A percentile compares a stretch with the other conserved stretches of the same genome.
phyloP scores from a whole-genome alignment of 2,329 filamentous ascomycete genomes.

The Ophiocordyceps camponoti-floridani region DNA sequence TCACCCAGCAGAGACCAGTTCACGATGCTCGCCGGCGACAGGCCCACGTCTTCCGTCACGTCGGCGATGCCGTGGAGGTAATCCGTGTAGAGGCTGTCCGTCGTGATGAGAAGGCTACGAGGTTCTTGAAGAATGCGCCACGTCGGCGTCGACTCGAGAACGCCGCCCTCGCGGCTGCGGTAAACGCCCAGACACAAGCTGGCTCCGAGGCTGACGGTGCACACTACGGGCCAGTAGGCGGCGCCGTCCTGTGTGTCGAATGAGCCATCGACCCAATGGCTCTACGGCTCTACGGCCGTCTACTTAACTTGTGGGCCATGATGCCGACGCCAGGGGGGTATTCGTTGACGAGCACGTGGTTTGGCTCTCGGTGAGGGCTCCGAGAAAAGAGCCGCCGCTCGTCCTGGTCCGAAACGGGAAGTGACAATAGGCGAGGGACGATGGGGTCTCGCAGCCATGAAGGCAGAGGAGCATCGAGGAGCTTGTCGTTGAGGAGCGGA shows the following conservation, averaged over 20 bases:
- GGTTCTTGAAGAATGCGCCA: slow-evolving; percentile 65
- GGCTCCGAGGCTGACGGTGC: slow-evolving; percentile 72
- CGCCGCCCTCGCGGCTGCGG: slow-evolving; percentile 41
- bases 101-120: slow-evolving; percentile 61
- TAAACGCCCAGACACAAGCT: slow-evolving; percentile 65
- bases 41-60: slow-evolving; percentile 43
- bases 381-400: slow-evolving; percentile 29
- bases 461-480: slow-evolving; percentile 60
- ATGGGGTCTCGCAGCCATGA: slow-evolving; percentile 57
- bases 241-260: slow-evolving; percentile 47
- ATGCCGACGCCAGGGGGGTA: slow-evolving; percentile 83
- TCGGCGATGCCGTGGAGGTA: slow-evolving; percentile 62
- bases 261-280: slow-evolving; percentile 11
- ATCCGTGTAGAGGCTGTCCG: slow-evolving; percentile 46
- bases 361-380: slow-evolving; percentile 61
- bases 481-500: slow-evolving; percentile 57
- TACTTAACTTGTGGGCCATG: slow-evolving; percentile 66
- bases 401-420: slow-evolving; percentile 17
- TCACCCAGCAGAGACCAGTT: slow-evolving; percentile 55
- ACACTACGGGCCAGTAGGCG: slow-evolving; percentile 76
- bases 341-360: slow-evolving; percentile 89
- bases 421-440: slow-evolving; percentile 38
- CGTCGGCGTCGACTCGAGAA: slow-evolving; percentile 29
- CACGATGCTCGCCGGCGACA: slow-evolving; percentile 42
- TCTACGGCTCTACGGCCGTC: slow-evolving; percentile 5